These are phyloP conservation scores for Cydonia oblonga DNA, from an alignment of 331 rosid species.

Conservation along the genomic window DNA sequence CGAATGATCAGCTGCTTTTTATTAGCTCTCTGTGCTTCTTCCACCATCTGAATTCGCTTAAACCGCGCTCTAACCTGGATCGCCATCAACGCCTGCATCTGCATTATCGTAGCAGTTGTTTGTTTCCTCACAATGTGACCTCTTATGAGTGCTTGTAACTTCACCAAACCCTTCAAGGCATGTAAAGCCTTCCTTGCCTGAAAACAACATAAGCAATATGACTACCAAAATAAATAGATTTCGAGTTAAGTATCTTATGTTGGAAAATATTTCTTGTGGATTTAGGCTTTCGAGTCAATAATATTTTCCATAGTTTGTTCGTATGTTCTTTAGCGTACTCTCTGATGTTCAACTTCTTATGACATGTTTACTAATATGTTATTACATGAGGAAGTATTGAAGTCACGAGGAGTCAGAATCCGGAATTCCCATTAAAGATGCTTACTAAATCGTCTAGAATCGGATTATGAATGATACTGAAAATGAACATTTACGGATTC, in stretches of 20 bases:
- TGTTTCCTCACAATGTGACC: constrained; percentile 89
- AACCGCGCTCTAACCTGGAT: constrained; percentile 87
- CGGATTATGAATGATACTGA: background rate
- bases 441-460: background rate
- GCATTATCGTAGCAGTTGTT: constrained; percentile 49
- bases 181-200: constrained; percentile 85
- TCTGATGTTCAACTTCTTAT: too few relatives aligned
- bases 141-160: constrained; percentile 83
- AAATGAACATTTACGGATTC: background rate
- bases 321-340: too few relatives aligned
- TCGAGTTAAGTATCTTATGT: background rate
- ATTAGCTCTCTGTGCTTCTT: constrained; percentile 26
- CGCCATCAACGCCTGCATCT: constrained; percentile 87
- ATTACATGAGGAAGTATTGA: background rate
- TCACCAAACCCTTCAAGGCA: constrained; percentile 82
- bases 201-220: background rate
- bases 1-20: constrained; percentile 13
- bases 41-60: constrained; percentile 53
- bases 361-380: background rate
- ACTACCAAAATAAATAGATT: background rate
- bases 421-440: background rate
- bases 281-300: too few relatives aligned
- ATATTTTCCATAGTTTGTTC: too few relatives aligned
- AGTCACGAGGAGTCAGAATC: background rate
- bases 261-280: too few relatives aligned